Conservation (phyloP, 768 basidiomycete species). For the Lactifluus volemus region DNA sequence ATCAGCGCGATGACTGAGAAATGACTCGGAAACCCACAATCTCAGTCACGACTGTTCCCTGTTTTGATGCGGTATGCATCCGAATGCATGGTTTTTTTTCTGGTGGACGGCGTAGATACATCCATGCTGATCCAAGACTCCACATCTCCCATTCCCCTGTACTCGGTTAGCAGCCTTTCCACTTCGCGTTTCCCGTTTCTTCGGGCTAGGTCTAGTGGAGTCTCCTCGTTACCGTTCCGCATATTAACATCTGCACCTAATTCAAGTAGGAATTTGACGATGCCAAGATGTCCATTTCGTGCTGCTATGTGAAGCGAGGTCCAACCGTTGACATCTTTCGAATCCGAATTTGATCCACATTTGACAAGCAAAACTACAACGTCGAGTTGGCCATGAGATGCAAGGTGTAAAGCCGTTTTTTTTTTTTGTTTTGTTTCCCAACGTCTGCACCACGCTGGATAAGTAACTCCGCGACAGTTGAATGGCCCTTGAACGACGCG, state of each 20-base stretch:
- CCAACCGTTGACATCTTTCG: neutral
- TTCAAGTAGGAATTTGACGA: neutral
- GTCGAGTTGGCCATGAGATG: neutral
- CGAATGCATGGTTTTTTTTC: neutral
- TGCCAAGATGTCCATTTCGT: neutral
- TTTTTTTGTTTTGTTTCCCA: neutral
- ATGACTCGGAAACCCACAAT: neutral
- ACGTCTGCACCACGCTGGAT: neutral
- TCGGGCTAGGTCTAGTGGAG: neutral
- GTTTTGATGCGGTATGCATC: neutral
- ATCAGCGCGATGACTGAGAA: neutral
- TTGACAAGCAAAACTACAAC: neutral
- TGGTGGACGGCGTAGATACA: neutral
- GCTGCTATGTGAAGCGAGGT: neutral
- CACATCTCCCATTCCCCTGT: neutral
- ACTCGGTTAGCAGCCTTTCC: neutral
- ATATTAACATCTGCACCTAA: neutral
- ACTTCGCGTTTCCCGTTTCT: neutral
- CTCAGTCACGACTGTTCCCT: neutral
- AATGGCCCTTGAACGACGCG: neutral
- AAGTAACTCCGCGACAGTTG: neutral
- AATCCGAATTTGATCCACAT: neutral
- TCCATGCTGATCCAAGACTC: neutral
- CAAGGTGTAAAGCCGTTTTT: neutral
- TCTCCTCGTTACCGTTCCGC: neutral